A percentile compares a stretch with the other conserved stretches of the same genome.
These are phyloP conservation scores for Gossypium ekmanianum DNA, from an alignment of 345 rosid genomes.

Conservation along the genomic window DNA sequence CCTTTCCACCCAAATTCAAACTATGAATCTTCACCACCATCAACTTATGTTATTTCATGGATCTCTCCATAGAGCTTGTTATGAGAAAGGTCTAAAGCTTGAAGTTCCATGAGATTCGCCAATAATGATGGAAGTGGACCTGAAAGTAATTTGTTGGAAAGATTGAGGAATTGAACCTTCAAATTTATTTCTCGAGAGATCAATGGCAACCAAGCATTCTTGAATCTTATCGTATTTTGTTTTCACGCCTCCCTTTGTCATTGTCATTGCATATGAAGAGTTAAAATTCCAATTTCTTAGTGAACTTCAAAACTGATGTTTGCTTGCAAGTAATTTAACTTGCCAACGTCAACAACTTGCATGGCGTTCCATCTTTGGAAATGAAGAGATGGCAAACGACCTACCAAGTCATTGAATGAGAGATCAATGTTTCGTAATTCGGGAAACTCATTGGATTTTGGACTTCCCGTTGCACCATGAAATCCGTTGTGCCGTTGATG, in stretches of 20 bases:
- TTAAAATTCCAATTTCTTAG: too few species aligned
- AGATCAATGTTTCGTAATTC: slow-evolving; percentile 11
- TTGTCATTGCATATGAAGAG: slow-evolving; percentile 6
- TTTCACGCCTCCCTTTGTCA: slow-evolving; percentile 14
- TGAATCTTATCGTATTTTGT: slow-evolving; percentile 3
- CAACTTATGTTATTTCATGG: neutral
- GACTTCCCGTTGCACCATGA: neutral
- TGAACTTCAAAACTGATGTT: too few species aligned
- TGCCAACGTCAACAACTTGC: neutral
- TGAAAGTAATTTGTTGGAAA: slow-evolving; percentile 25
- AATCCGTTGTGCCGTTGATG: slow-evolving; percentile 4
- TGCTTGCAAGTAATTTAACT: neutral
- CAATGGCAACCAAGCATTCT: neutral
- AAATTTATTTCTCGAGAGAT: slow-evolving; percentile 24
- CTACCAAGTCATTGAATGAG: slow-evolving; percentile 12
- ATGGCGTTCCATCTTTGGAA: slow-evolving; percentile 22
- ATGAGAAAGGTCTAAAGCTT: slow-evolving; percentile 24
- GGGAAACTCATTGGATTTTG: neutral
- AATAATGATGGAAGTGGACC: slow-evolving; percentile 18
- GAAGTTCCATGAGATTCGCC: neutral
- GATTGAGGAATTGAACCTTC: slow-evolving; percentile 15
- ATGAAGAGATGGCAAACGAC: slow-evolving; percentile 12
- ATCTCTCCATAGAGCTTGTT: slow-evolving; percentile 21
- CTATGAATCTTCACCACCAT: neutral
- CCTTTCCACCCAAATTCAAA: slow-evolving; percentile 19